phyloP scores from a whole-genome alignment of 2,329 filamentous ascomycete species.

The Dryadomyces quercivorus region DNA sequence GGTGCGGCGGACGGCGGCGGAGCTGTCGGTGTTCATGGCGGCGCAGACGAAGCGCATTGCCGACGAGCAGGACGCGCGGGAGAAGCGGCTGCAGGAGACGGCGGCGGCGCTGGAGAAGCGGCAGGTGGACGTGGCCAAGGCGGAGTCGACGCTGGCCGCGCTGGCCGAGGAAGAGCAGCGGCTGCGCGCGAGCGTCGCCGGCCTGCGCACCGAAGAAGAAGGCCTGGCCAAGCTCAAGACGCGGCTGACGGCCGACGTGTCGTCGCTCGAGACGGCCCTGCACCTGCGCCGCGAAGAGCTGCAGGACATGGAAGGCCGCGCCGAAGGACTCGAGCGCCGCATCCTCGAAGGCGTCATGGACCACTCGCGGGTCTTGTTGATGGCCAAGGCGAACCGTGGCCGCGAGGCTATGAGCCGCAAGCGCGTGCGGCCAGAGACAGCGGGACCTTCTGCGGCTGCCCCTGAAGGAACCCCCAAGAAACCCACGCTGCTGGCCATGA shows the following conservation, averaged over 20 bases:
- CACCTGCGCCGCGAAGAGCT: slow-evolving; percentile 84
- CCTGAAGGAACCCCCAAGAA: slow-evolving; percentile 35
- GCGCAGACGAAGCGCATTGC: slow-evolving; percentile 62
- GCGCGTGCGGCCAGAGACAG: too few species aligned
- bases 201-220: slow-evolving; percentile 58
- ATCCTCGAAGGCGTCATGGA: slow-evolving; percentile 95
- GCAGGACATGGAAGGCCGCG: slow-evolving; percentile 77
- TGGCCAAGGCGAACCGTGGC: slow-evolving; percentile 49
- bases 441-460: too few species aligned
- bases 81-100: slow-evolving; percentile 69
- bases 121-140: slow-evolving; percentile 49
- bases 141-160: slow-evolving; percentile 40
- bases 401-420: slow-evolving; percentile 48
- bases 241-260: slow-evolving; percentile 72
- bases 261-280: slow-evolving; percentile 81
- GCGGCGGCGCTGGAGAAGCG: slow-evolving; percentile 70
- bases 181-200: slow-evolving; percentile 41
- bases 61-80: slow-evolving; percentile 66
- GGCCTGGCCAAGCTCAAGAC: slow-evolving; percentile 66
- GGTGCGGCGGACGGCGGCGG: slow-evolving; percentile 70
- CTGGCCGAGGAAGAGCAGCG: slow-evolving; percentile 37
- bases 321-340: slow-evolving; percentile 77
- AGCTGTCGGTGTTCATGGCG: slow-evolving; percentile 72
- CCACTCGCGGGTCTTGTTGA: slow-evolving; percentile 82
- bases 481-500: slow-evolving; percentile 8